Conservation (phyloP, 2,329 filamentous ascomycete species). For the Hymenoscyphus occultus region DNA sequence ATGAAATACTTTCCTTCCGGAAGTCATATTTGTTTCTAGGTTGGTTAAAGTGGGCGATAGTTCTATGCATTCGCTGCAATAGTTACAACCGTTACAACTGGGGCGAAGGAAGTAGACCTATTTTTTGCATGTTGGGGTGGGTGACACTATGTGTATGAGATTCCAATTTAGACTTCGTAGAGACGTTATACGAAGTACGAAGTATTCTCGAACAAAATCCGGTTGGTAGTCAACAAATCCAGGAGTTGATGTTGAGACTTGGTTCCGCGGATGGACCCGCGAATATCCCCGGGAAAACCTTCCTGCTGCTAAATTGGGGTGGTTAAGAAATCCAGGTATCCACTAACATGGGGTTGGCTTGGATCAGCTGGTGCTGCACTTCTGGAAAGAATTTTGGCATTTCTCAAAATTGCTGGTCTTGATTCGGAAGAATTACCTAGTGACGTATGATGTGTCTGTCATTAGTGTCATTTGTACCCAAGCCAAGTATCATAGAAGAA, state of each 20-base stretch:
- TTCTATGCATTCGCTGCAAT: too few species aligned
- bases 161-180: too few species aligned
- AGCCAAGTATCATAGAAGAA: background rate
- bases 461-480: background rate
- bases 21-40: too few species aligned
- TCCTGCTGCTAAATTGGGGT: background rate
- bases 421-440: background rate
- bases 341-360: background rate
- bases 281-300: conserved; percentile 1
- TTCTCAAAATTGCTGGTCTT: background rate
- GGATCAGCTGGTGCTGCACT: background rate
- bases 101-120: too few species aligned
- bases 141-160: background rate
- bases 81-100: too few species aligned
- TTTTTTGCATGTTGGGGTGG: too few species aligned
- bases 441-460: background rate
- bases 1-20: background rate
- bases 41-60: too few species aligned
- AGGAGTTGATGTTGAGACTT: background rate
- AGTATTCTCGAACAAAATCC: background rate
- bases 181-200: too few species aligned
- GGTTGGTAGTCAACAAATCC: background rate
- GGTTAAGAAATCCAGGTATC: background rate
- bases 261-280: background rate
- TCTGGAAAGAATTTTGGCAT: background rate